phyloP scores from a whole-genome alignment of 257 asterid species.

The Rehmannia glutinosa region DNA sequence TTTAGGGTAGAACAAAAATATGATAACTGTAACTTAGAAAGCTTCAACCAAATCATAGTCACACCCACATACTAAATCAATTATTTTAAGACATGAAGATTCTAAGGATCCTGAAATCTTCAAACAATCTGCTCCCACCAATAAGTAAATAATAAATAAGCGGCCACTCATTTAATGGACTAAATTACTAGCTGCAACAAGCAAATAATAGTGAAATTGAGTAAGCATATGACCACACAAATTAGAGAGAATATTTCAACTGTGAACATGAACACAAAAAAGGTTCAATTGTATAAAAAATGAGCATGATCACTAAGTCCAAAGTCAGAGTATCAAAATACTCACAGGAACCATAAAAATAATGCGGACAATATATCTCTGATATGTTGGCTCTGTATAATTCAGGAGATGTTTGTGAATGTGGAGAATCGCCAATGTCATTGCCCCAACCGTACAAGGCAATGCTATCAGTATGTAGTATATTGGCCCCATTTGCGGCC shows the following conservation, averaged over 20 bases:
- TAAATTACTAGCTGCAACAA: background rate
- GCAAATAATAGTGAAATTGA: background rate
- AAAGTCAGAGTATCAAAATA: constrained; percentile 1
- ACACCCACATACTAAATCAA: background rate
- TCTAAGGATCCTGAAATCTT: background rate
- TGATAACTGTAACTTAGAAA: background rate
- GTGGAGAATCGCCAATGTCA: constrained; percentile 63
- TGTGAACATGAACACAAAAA: background rate
- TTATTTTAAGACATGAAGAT: background rate
- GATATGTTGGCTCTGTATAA: constrained; percentile 93
- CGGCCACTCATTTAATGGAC: background rate
- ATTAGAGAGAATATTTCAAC: background rate
- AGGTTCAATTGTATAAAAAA: background rate
- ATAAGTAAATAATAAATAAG: background rate
- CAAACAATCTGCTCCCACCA: background rate
- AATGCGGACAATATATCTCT: constrained; percentile 94
- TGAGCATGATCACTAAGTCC: background rate
- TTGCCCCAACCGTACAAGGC: constrained; percentile 89
- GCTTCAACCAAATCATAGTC: background rate
- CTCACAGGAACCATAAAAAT: constrained; percentile 99
- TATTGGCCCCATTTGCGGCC: constrained; percentile 68
- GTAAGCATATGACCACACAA: background rate
- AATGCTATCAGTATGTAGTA: constrained; percentile 73
- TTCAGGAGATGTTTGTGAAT: constrained; percentile 87
- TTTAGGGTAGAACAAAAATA: background rate